Conservation (phyloP, 2,329 filamentous ascomycete species). For the Scedosporium boydii region DNA sequence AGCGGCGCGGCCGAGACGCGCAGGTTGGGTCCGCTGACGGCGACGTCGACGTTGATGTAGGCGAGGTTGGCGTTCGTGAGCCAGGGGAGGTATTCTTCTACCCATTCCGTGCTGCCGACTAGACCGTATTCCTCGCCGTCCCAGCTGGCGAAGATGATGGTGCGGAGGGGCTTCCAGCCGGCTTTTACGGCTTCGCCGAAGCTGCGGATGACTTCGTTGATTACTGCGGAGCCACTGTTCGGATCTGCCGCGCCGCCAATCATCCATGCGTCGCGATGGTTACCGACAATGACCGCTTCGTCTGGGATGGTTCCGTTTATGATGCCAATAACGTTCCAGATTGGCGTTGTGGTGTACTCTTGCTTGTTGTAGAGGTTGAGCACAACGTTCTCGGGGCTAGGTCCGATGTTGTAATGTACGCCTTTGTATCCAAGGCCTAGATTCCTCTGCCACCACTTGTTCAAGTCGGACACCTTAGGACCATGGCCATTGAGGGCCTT, state of each 20-base stretch:
- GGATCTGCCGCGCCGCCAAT: constrained; percentile 76
- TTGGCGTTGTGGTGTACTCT: constrained; percentile 68
- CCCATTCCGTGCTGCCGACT: constrained; percentile 84
- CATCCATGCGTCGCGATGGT: constrained; percentile 86
- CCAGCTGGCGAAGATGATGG: constrained; percentile 82
- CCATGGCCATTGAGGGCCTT: constrained; percentile 85
- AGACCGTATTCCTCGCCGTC: constrained; percentile 81
- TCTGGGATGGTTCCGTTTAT: constrained; percentile 81
- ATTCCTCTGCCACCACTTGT: constrained; percentile 58
- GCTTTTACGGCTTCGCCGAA: constrained; percentile 62
- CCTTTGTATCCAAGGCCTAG: constrained; percentile 70
- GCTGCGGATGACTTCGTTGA: constrained; percentile 69
- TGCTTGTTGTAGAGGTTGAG: constrained; percentile 72
- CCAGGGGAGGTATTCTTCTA: constrained; percentile 83
- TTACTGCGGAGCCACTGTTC: constrained; percentile 68
- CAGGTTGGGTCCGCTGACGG: constrained; percentile 57
- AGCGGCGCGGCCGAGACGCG: constrained; percentile 60
- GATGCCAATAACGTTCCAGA: constrained; percentile 88
- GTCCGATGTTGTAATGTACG: constrained; percentile 77
- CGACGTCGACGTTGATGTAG: constrained; percentile 80
- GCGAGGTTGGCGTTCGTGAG: constrained; percentile 63
- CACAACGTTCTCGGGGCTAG: constrained; percentile 61
- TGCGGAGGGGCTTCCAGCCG: constrained; percentile 58
- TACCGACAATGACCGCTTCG: constrained; percentile 84
- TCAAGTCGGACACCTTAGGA: constrained; percentile 65